These are phyloP conservation scores for Stereocaulon alpinum DNA, from an alignment of 495 filamentous ascomycete genomes.

Conservation along the genomic window DNA sequence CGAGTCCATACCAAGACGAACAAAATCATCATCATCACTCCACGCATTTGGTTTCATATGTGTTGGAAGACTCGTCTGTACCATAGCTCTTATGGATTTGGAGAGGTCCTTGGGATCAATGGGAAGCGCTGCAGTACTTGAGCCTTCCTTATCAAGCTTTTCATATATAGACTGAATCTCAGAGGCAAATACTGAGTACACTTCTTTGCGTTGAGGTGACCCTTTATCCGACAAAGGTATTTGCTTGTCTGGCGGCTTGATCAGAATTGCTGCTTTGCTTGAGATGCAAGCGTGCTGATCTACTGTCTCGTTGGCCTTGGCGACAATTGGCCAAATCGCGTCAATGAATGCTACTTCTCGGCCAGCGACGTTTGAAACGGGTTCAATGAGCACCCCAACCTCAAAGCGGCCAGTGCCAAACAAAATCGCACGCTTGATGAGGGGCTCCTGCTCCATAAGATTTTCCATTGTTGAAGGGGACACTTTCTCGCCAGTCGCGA, in stretches of 20 bases:
- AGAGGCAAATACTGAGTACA: constrained; percentile 23
- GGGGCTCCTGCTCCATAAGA: constrained; percentile 11
- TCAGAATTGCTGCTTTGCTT: constrained; percentile 23
- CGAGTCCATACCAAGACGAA: constrained; percentile 32
- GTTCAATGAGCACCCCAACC: constrained; percentile 29
- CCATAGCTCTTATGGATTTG: constrained; percentile 13
- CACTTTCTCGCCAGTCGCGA: constrained; percentile 35
- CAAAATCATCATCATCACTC: constrained; percentile 26
- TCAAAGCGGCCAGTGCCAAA: constrained; percentile 30
- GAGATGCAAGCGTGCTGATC: constrained; percentile 28
- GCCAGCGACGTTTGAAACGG: constrained; percentile 1
- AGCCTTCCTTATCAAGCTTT: constrained; percentile 15
- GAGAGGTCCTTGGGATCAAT: constrained; percentile 15
- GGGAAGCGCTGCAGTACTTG: neutral
- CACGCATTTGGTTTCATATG: constrained; percentile 3
- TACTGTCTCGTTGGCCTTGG: constrained; percentile 18
- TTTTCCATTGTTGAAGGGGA: constrained; percentile 25
- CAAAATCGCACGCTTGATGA: constrained; percentile 25
- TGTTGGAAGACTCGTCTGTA: constrained; percentile 17
- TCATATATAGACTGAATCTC: neutral
- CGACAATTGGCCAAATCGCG: constrained; percentile 25
- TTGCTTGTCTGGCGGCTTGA: constrained; percentile 14
- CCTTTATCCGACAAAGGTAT: constrained; percentile 32
- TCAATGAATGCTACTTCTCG: constrained; percentile 11
- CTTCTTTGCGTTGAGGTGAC: constrained; percentile 26